Base-by-base conservation (phyloP, 2,329 filamentous ascomycete species). In the Harringtonia aguacate region DNA sequence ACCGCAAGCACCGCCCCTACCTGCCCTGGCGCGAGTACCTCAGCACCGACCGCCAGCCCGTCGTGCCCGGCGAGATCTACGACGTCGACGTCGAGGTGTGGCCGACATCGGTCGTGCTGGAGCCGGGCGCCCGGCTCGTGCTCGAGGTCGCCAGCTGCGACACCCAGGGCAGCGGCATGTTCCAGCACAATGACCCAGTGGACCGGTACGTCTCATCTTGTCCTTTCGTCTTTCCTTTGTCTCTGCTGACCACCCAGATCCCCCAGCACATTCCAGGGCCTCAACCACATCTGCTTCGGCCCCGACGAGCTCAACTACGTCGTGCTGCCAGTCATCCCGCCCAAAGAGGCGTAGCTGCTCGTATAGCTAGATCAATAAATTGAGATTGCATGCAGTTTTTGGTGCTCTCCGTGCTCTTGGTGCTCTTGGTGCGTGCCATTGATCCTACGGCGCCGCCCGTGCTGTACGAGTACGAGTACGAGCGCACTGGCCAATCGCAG, bases 41-140 rank as follows among this genome's bases (percentile, higher is more conserved):
- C 17, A 72, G 67, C 31, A 72, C 62, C 0, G 77, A 81, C 47
- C 70, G 75, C 3, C 65, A 66, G 37, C 64, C 69, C 1, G 75
- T 82, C 9, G 65, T 70, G 24, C 61, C 66, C 0, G 72, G 70
- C 0, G 70, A 77, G 44, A 62, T 78, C 0, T 82, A 83, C 51
- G 58, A 56, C 0, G 73, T 81, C 1, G 77, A 82, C 48, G 63
- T 82, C 0, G 78, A 82, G 55, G 56, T 82, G 0, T 82, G 77
- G 79, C 77, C 78, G 0, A 81, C 77, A 0, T 78, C 77, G 47
- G 74, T 81, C 0, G 60, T 79, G 1, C 60, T 69, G 2, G 68
- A 58, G 21, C 55, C 56, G 29, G 75, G 75, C 0, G 70, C 66
- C 0, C 68, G 61, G 52, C 51, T 80, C 15, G 64, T 78, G 3